A percentile compares a stretch with the other conserved stretches of the same genome.
Evolutionary conservation across 179 eudicot species (phyloP).

Genomic region (Spergularia azorica): DNA sequence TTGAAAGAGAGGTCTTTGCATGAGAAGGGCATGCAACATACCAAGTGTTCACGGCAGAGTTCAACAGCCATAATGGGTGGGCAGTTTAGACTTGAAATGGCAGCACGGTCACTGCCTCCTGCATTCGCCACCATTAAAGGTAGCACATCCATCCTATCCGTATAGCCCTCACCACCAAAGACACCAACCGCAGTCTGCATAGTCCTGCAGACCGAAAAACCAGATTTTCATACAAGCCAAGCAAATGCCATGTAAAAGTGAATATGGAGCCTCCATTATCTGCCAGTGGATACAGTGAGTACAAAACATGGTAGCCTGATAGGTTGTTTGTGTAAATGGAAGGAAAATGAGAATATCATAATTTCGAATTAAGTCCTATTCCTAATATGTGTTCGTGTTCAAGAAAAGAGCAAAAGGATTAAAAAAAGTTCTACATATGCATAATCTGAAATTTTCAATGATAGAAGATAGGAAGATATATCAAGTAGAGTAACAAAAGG

Average conservation of each 20-base stretch:
- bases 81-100: conserved; percentile 83
- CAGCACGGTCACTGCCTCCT: conserved; percentile 77
- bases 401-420: not conserved
- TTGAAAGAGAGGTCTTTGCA: not conserved
- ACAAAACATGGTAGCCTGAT: not conserved
- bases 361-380: not conserved
- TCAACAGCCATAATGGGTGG: conserved; percentile 86
- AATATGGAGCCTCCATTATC: not conserved
- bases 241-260: not conserved
- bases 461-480: not conserved
- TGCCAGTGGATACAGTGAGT: not conserved
- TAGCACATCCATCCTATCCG: conserved; percentile 56
- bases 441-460: not conserved
- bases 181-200: conserved; percentile 98
- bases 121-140: conserved; percentile 94
- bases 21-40: conserved; percentile 27
- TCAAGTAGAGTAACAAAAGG: not conserved
- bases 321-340: not conserved
- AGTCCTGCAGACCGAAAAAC: conserved; percentile 50
- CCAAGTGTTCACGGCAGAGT: conserved; percentile 94
- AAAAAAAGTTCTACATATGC: not conserved
- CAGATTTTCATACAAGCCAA: conserved; percentile 12
- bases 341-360: not conserved
- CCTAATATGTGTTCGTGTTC: not conserved
- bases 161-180: conserved; percentile 87